A percentile compares a stretch with the other conserved stretches of the same genome.
Conservation (phyloP, 148 eudicot genomes). For the Camellia lanceoleosa region DNA sequence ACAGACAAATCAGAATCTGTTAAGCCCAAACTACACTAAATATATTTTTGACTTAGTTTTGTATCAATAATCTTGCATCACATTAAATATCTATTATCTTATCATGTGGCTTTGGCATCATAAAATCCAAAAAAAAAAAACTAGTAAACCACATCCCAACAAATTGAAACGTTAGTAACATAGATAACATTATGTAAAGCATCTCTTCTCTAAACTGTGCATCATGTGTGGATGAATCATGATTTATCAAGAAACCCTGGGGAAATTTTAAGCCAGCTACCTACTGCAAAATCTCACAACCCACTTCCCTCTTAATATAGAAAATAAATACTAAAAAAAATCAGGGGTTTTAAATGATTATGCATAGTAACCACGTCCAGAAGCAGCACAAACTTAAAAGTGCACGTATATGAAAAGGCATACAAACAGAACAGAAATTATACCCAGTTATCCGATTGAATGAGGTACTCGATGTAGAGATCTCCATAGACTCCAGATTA, state of each 20-base stretch:
- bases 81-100: background rate
- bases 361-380: too few relatives aligned
- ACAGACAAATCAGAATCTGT: background rate
- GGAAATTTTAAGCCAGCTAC: background rate
- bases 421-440: background rate
- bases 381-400: background rate
- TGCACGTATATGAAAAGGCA: background rate
- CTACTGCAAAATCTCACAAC: background rate
- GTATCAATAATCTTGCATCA: background rate
- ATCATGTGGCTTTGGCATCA: background rate
- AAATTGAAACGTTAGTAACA: background rate
- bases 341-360: too few relatives aligned
- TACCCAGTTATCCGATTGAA: constrained; percentile 87
- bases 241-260: background rate
- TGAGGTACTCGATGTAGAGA: constrained; percentile 46
- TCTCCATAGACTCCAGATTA: constrained; percentile 77
- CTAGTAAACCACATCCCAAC: background rate
- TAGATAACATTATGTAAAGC: too few relatives aligned
- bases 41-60: background rate
- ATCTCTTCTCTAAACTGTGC: background rate
- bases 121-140: background rate
- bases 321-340: too few relatives aligned
- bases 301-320: background rate
- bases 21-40: background rate
- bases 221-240: background rate